phyloP scores from a whole-genome alignment of 345 rosid genomes.

The Syzygium aqueum region DNA sequence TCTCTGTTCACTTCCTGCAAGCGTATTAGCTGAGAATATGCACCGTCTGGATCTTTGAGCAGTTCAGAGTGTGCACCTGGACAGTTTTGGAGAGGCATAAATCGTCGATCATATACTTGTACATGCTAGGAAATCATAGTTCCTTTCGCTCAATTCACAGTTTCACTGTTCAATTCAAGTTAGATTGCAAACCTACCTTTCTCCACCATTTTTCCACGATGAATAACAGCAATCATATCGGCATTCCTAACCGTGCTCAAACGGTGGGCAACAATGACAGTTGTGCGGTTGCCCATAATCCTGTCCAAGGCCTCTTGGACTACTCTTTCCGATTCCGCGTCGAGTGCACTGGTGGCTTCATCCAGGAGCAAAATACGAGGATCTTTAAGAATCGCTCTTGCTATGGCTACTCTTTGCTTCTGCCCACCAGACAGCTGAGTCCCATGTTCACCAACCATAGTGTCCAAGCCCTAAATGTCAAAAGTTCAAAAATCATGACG shows the following conservation, averaged over 20 bases:
- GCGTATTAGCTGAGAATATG: constrained; percentile 74
- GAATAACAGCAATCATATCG: constrained; percentile 22
- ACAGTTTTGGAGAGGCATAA: neutral
- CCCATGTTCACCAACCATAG: constrained; percentile 47
- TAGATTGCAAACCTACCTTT: constrained; percentile 13
- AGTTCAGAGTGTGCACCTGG: constrained; percentile 63
- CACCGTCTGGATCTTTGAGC: constrained; percentile 63
- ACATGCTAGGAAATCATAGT: neutral
- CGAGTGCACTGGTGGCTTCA: constrained; percentile 37
- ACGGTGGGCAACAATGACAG: constrained; percentile 30
- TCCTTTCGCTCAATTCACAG: neutral
- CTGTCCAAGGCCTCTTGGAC: constrained; percentile 33
- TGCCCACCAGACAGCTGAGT: constrained; percentile 45
- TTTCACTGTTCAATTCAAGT: neutral
- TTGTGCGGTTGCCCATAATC: constrained; percentile 28
- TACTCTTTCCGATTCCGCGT: constrained; percentile 26
- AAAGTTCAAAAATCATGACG: neutral
- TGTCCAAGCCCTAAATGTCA: constrained; percentile 23
- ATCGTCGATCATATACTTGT: neutral
- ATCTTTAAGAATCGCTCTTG: constrained; percentile 30
- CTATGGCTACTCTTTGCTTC: constrained; percentile 38
- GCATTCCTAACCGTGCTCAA: constrained; percentile 27
- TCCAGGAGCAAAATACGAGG: constrained; percentile 33
- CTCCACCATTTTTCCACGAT: constrained; percentile 25
- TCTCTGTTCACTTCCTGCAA: constrained; percentile 55